phyloP scores from a whole-genome alignment of 495 filamentous ascomycete species.

The Bryoglossum gracile region DNA sequence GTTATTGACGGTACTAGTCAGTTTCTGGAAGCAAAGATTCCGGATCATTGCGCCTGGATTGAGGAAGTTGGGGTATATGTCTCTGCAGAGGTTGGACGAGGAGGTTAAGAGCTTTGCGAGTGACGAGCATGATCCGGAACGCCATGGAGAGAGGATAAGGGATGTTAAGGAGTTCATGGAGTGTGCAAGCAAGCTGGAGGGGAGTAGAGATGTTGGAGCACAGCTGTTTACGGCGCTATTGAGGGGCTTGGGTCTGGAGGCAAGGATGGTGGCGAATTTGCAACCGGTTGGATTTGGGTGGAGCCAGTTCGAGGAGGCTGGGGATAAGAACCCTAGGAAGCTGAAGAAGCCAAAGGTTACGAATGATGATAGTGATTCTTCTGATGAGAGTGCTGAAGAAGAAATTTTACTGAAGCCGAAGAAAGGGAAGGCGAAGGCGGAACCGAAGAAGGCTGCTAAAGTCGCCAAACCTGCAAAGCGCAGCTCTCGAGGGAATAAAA shows the following conservation, averaged over 20 bases:
- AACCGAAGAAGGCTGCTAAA: slow-evolving; percentile 19
- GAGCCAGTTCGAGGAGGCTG: slow-evolving; percentile 72
- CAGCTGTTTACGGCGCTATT: slow-evolving; percentile 87
- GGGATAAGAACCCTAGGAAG: slow-evolving; percentile 27
- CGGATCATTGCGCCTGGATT: slow-evolving; percentile 67
- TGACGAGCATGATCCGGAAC: slow-evolving; percentile 51
- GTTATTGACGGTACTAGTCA: slow-evolving; percentile 65
- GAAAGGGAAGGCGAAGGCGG: slow-evolving; percentile 14
- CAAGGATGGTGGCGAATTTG: slow-evolving; percentile 72
- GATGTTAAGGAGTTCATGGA: slow-evolving; percentile 58
- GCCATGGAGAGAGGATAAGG: slow-evolving; percentile 67
- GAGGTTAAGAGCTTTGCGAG: slow-evolving; percentile 57
- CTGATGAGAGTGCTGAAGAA: slow-evolving; percentile 25
- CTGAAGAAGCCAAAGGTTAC: slow-evolving; percentile 8
- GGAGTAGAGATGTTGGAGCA: slow-evolving; percentile 80
- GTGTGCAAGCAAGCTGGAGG: slow-evolving; percentile 62
- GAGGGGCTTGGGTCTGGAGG: slow-evolving; percentile 74
- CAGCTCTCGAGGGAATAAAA: slow-evolving; percentile 6
- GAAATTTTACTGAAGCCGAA: slow-evolving; percentile 3
- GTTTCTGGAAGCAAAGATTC: slow-evolving; percentile 87
- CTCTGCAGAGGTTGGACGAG: slow-evolving; percentile 56
- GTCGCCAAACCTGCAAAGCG: neutral
- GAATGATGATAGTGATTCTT: slow-evolving; percentile 27
- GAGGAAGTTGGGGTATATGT: slow-evolving; percentile 84
- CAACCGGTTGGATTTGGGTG: slow-evolving; percentile 90